A percentile compares a stretch with the other conserved stretches of the same genome.
Conservation (phyloP, 2,329 filamentous ascomycete species). For the Trichothecium roseum region DNA sequence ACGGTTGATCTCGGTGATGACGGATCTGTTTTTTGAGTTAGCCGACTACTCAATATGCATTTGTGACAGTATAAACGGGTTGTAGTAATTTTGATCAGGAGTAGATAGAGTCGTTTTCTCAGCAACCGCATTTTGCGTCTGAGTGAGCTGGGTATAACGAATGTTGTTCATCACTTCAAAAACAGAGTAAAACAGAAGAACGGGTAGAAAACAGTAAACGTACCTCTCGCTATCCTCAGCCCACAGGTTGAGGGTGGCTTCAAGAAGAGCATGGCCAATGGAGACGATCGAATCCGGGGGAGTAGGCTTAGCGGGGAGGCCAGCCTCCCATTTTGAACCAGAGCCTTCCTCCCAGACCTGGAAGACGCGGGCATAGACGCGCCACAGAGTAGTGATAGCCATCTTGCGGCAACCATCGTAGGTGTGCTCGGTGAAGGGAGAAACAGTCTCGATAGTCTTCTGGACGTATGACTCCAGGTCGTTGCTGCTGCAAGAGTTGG, state of each 20-base stretch:
- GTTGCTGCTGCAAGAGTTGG: constrained; percentile 70
- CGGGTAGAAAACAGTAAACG: constrained; percentile 34
- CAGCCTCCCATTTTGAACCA: constrained; percentile 78
- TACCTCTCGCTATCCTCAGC: constrained; percentile 88
- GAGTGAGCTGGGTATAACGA: constrained; percentile 99
- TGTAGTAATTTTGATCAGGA: constrained; percentile 23
- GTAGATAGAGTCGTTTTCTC: constrained; percentile 58
- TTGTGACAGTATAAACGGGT: constrained; percentile 7
- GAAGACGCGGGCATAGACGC: constrained; percentile 86
- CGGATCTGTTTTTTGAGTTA: constrained; percentile 53
- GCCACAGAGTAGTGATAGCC: constrained; percentile 83
- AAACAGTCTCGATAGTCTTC: constrained; percentile 72
- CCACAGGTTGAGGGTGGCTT: constrained; percentile 77
- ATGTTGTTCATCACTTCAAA: constrained; percentile 68
- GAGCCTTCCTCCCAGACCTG: constrained; percentile 66
- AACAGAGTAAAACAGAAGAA: constrained; percentile 11
- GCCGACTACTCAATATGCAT: constrained; percentile 14
- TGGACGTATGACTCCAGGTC: constrained; percentile 72
- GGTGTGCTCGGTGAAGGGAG: constrained; percentile 73
- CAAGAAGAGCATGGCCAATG: constrained; percentile 77
- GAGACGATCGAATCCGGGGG: constrained; percentile 73
- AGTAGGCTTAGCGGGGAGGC: constrained; percentile 71
- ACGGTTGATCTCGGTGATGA: constrained; percentile 91
- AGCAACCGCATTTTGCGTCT: constrained; percentile 84
- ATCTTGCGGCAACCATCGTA: constrained; percentile 94